Conservation (phyloP, 1,139 yeast genomes). For the Yamadazyma spencermartinsiae region DNA sequence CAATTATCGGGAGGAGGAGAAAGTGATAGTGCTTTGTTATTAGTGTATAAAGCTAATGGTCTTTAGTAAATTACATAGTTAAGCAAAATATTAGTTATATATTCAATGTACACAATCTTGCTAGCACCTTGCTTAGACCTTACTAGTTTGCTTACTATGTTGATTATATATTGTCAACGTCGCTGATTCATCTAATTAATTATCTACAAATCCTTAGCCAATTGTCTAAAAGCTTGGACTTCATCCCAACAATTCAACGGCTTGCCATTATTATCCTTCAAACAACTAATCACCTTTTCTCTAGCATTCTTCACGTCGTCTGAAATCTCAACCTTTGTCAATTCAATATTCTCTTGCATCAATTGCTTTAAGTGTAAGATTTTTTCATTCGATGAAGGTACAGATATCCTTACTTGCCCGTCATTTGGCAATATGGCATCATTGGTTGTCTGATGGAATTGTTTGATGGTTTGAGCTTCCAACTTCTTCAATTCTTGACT, state of each 20-base stretch:
- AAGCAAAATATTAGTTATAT: neutral
- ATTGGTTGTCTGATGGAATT: conserved; percentile 55
- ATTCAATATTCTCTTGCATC: conserved; percentile 49
- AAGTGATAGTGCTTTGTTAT: conserved; percentile 89
- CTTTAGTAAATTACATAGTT: conserved; percentile 21
- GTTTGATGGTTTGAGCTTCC: conserved; percentile 57
- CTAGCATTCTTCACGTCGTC: conserved; percentile 47
- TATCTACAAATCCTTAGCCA: conserved; percentile 32
- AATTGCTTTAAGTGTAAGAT: conserved; percentile 45
- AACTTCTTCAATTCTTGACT: conserved; percentile 62
- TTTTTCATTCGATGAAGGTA: conserved; percentile 37
- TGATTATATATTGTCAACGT: neutral
- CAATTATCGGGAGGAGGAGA: conserved; percentile 96
- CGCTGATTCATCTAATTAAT: neutral
- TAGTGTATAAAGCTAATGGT: conserved; percentile 81
- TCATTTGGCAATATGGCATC: conserved; percentile 37
- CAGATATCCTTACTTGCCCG: conserved; percentile 30
- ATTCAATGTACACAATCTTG: neutral
- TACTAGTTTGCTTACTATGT: neutral
- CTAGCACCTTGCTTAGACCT: too few species aligned
- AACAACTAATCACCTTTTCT: conserved; percentile 60
- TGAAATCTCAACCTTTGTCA: conserved; percentile 38
- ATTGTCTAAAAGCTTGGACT: conserved; percentile 68
- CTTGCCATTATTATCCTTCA: conserved; percentile 65
- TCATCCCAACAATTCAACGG: conserved; percentile 89